These are phyloP conservation scores for Blastomyces emzantsi DNA, from an alignment of 2,329 filamentous ascomycete genomes.

Conservation along the genomic window DNA sequence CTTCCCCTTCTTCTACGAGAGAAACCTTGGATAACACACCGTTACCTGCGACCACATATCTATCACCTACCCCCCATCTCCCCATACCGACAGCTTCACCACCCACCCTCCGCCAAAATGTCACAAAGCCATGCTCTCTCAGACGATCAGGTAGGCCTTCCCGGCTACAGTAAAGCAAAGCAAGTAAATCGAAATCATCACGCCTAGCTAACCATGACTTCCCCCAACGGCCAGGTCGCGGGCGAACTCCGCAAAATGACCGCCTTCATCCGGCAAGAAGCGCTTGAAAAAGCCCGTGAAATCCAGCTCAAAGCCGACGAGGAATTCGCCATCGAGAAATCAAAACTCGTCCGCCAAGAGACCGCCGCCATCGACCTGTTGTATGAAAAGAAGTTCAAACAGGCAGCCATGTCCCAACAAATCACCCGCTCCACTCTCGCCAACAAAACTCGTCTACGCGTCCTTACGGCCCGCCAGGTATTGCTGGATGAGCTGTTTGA, in stretches of 20 bases:
- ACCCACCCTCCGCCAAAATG: conserved; percentile 51
- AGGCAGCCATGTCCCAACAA: conserved; percentile 96
- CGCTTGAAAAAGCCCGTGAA: conserved; percentile 90
- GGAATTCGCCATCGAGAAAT: conserved; percentile 98
- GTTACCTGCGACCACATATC: conserved; percentile 15
- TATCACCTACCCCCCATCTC: conserved; percentile 10
- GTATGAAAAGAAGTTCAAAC: conserved; percentile 99
- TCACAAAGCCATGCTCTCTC: conserved; percentile 90
- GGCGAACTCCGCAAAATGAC: conserved; percentile 99
- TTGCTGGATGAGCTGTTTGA: conserved; percentile 87
- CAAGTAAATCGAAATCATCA: neutral
- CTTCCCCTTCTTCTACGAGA: neutral
- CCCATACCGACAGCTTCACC: conserved; percentile 7
- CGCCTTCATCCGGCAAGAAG: conserved; percentile 98
- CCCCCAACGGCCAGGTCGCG: conserved; percentile 58
- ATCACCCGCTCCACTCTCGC: conserved; percentile 92
- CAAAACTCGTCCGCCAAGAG: conserved; percentile 94
- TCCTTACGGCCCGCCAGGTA: conserved; percentile 80
- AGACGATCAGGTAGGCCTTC: conserved; percentile 73
- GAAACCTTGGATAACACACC: neutral
- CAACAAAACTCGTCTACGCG: conserved; percentile 89
- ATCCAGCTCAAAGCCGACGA: conserved; percentile 98
- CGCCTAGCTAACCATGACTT: conserved; percentile 12
- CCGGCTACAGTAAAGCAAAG: neutral
- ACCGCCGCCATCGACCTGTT: conserved; percentile 81